Base-by-base conservation (phyloP, 2,329 filamentous ascomycete species). In the Plectosphaerella cucumerina region DNA sequence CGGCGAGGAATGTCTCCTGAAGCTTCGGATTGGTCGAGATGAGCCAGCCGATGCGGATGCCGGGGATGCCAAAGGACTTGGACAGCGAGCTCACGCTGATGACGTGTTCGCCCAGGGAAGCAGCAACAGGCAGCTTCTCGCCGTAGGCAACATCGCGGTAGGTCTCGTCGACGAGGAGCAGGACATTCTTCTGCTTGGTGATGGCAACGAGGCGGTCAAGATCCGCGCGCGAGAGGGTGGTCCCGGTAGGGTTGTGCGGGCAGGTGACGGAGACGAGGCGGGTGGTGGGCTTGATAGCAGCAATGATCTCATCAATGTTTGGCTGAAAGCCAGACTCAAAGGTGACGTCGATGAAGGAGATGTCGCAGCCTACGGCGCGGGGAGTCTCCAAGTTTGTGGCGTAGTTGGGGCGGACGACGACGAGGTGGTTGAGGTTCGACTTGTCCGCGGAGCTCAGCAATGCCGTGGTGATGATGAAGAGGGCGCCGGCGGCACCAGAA, bases 351-450 rank as follows among this genome's bases (percentile, higher is more conserved):
- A 60, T 45, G 46, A 49, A 57, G 5, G 57, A 56, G 20, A 62
- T 61, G 2, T 55, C 51, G 44, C 57, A 61, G 3, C 60, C 58
- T 11, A 60, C 58, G 5, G 58, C 49, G 33, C 51, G 52, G 3
- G 60, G 58, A 0, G 51, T 58, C 42, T 62, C 60, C 3, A 60
- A 39, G 35, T 58, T 61, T 18, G 56, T 60, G 1, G 60, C 55
- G 18, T 62, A 62, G 45, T 62, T 62, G 17, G 60, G 60, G 9
- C 58, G 53, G 11, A 55, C 50, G 18, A 62, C 53, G 11, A 62
- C 47, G 6, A 62, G 50, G 41, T 60, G 60, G 42, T 44, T 44
- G 42, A 9, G 42, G 11, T 4, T 9, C 11, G 42, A 31, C 20
- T 12, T 9, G n/a, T 54, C 47, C 1, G 18, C 18, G 14, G 48